Percentiles rank a stretch among this genome's conserved stretches.
Evolutionary conservation across 208 protist genomes (phyloP).

Genomic region (Crithidia bombi): DNA sequence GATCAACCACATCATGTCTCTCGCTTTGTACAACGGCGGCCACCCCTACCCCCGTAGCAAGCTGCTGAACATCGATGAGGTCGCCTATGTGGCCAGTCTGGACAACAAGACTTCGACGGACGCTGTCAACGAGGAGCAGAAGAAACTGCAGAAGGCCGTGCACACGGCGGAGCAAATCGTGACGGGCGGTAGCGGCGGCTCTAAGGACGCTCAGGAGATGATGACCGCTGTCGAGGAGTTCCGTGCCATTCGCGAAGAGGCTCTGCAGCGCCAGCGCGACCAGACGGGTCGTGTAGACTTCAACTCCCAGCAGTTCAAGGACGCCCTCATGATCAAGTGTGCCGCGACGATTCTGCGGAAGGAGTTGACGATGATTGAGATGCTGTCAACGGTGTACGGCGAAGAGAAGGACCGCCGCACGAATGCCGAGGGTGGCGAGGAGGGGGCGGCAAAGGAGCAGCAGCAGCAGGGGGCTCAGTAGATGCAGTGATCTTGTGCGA

Average conservation of each 20-base stretch:
- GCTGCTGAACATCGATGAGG: conserved; percentile 74
- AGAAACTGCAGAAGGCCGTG: conserved; percentile 34
- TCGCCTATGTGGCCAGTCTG: conserved; percentile 50
- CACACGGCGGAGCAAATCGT: conserved; percentile 27
- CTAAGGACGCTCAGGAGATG: conserved; percentile 36
- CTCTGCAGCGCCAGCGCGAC: conserved; percentile 54
- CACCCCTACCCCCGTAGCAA: conserved; percentile 44
- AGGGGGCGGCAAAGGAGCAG: conserved; percentile 25
- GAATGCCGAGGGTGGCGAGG: conserved; percentile 18
- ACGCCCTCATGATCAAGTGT: conserved; percentile 89
- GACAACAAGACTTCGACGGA: conserved; percentile 35
- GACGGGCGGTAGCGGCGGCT: conserved; percentile 37
- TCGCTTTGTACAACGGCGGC: conserved; percentile 57
- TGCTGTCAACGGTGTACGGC: conserved; percentile 45
- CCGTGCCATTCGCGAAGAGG: conserved; percentile 45
- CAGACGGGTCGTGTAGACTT: conserved; percentile 66
- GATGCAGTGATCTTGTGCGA: conserved; percentile 10
- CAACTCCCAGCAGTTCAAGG: conserved; percentile 77
- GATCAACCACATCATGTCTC: conserved; percentile 57
- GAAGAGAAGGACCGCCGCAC: conserved; percentile 31
- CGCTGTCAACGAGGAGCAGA: conserved; percentile 41
- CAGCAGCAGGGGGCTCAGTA: conserved; percentile 4
- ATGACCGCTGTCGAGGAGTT: conserved; percentile 41
- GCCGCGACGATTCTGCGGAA: conserved; percentile 56
- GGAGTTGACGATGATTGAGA: conserved; percentile 63